Evolutionary conservation across 495 filamentous ascomycete species (phyloP), one percentile per base, ranked within the genome.

Genomic region (Apodospora peruviana): DNA sequence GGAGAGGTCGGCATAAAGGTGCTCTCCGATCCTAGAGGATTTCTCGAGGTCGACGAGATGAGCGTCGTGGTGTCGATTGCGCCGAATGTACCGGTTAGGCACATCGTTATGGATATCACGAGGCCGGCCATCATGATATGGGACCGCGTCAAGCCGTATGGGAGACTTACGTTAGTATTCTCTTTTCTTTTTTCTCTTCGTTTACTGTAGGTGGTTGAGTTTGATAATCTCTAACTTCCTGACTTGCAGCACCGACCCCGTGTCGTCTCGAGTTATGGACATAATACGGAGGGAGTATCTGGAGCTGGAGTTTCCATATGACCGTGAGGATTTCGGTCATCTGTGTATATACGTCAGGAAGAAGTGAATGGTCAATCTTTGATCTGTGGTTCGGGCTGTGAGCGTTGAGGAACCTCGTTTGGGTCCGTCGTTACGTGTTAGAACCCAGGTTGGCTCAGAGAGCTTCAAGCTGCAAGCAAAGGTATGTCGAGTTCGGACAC

Each of bases 111-210:
- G 10, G 65, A 71, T 12, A 49, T 68, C 29, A 57, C 57, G 14
- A 50, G 61, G 17, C 66, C 66, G 1, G 50, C 45, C 0, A 54
- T 65, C 0, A 47, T 69, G 4, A 64, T 71, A 18, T 66, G 62
- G 58, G 50, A 50, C 40, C 9, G 16, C 14, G 27, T 32, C 27
- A 32, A n/a, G n/a, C n/a, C n/a, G n/a, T n/a, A 32, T 32, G 27
- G 27, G 7, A 32, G 14, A 14, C 27, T 32, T 7, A 7, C 27
- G 27, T 32, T 32, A 32, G n/a, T n/a, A n/a, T n/a, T n/a, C n/a
- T n/a, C n/a, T n/a, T n/a, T n/a, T n/a, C n/a, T n/a, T n/a, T 32
- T 32, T 32, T 32, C 7, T 32, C 7, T 32, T 32, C 27, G 14
- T 32, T 7, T 7, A 32, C n/a, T n/a, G n/a, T n/a, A n/a, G n/a